Conservation (phyloP, 345 rosid species). For the Populus nigra region DNA sequence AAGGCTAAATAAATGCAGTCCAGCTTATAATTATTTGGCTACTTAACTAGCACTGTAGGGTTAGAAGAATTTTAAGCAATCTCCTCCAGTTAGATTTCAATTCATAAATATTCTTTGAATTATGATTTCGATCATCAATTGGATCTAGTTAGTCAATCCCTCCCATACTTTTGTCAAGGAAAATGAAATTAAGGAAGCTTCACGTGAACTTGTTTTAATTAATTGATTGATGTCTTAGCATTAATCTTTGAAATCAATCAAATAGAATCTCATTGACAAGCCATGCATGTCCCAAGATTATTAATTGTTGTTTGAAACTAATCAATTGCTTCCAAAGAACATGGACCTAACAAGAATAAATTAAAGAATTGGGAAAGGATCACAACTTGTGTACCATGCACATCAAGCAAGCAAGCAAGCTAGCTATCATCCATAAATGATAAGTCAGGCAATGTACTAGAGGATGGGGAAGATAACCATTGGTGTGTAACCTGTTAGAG, state of each 20-base stretch:
- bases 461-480: not conserved
- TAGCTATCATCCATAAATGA: not conserved
- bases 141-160: not conserved
- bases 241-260: not conserved
- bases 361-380: not conserved
- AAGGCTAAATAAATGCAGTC: too few species aligned
- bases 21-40: not conserved
- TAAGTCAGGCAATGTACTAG: not conserved
- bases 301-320: not conserved
- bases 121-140: not conserved
- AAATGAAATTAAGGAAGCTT: too few species aligned
- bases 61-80: not conserved
- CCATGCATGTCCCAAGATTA: not conserved
- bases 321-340: not conserved
- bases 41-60: not conserved
- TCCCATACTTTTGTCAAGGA: not conserved
- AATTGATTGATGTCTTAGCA: not conserved
- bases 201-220: not conserved
- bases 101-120: not conserved
- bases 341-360: not conserved
- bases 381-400: not conserved
- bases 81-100: too few species aligned
- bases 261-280: not conserved
- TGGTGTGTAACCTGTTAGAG: not conserved
- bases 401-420: not conserved